Base-by-base conservation (phyloP, 192 early-diverging fungal genomes). In the Blastocladiella britannica region DNA sequence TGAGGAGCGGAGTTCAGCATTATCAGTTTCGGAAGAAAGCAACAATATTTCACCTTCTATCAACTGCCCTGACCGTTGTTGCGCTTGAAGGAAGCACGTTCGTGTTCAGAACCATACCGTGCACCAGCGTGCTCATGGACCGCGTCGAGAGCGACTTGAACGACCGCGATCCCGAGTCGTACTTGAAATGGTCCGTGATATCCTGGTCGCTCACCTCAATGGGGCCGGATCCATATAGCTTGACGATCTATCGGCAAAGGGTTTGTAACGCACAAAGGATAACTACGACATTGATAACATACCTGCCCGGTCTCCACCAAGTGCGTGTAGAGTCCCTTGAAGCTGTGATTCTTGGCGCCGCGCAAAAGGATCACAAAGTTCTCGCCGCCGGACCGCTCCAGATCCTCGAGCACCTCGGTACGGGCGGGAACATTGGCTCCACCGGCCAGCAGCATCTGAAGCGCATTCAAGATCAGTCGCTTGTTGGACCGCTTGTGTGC, bases 311-410 rank as follows among this genome's bases (percentile, higher is more conserved):
- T 53, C 4, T 37, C 54, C 31, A 67, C 60, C 51, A 73, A 70
- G 31, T 67, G 72, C n/a, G 68, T 65, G 52, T 78, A 78, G 22
- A 78, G 62, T 2, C 76, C 76, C 51, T 67, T 56, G 62, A 75
- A 78, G 15, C 66, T 56, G 58, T 72, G 67, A 55, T 73, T 78
- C 54, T 69, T 69, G 24, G 56, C 29, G 29, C 65, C 73, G 27
- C 68, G 62, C 54, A 78, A 70, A 15, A 78, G 64, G 29, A 78
- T 69, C 2, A 78, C 55, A 62, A 78, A 78, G 60, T 78, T 69
- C 25, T 27, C 25, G 4, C 67, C 61, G 7, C 53, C 9, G 20
- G 67, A 71, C 23, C 66, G 53, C 7, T 51, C 57, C 22, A 78
- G 61, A 55, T 75, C 73, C 70, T 77, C 53, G 7, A 51, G 53